These are phyloP conservation scores for Glebionis coronaria DNA, from an alignment of 129 eudicot genomes.

Conservation along the genomic window DNA sequence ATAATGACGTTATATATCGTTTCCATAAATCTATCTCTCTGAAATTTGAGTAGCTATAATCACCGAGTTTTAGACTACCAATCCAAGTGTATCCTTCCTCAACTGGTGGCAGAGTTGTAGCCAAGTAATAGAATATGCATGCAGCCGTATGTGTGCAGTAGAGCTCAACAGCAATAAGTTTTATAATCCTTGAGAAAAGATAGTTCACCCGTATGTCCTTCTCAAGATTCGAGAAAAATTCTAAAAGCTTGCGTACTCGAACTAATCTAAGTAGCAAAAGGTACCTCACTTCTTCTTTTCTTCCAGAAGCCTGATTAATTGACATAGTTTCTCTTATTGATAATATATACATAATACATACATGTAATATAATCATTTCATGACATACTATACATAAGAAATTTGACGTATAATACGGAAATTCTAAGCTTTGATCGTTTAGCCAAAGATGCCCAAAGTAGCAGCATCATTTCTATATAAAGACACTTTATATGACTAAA, in stretches of 20 bases:
- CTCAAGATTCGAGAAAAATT: slow-evolving; percentile 65
- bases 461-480: neutral
- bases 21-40: slow-evolving; percentile 87
- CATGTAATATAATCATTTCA: neutral
- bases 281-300: slow-evolving; percentile 83
- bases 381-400: too few relatives aligned
- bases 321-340: slow-evolving; percentile 13
- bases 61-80: slow-evolving; percentile 83
- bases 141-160: slow-evolving; percentile 99
- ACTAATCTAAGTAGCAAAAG: slow-evolving; percentile 71
- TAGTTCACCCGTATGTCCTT: slow-evolving; percentile 87
- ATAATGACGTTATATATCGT: slow-evolving; percentile 72
- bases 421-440: neutral
- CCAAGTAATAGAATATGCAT: slow-evolving; percentile 89
- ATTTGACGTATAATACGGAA: too few relatives aligned
- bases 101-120: slow-evolving; percentile 80
- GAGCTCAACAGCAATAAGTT: slow-evolving; percentile 76
- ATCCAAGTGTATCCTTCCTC: slow-evolving; percentile 97
- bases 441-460: neutral
- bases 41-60: slow-evolving; percentile 69
- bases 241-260: slow-evolving; percentile 66
- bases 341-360: slow-evolving; percentile 1
- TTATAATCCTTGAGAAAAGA: slow-evolving; percentile 76
- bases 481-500: neutral
- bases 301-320: slow-evolving; percentile 69